Base-by-base conservation (phyloP, 768 basidiomycete genomes). In the Calocera cornea region DNA sequence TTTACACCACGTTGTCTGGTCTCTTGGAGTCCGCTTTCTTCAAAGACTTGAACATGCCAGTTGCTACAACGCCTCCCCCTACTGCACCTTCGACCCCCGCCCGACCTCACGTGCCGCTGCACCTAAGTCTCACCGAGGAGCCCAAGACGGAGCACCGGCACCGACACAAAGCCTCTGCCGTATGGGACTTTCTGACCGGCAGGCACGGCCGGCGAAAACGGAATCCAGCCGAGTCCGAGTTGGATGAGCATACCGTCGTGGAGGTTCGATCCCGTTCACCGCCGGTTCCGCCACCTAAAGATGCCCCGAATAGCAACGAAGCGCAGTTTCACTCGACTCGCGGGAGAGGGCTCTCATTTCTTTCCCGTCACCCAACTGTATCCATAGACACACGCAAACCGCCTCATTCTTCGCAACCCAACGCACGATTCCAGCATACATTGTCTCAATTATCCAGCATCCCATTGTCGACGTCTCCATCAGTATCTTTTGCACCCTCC, bases 1-100 rank as follows among this genome's bases (percentile, higher is more conserved):
- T 84, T 17, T 87, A 84, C 72, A 72, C 80, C 10, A 83, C 85
- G 70, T 78, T 86, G 1, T 84, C 85, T 1, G 78, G 86, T 36
- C 68, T 85, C 2, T 81, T 88, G 17, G 87, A 88, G 71, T 85
- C 87, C 72, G 79, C 82, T 40, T 73, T 87, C 2, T 78, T 87
- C 33, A 66, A 76, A 2, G 79, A 85, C 73, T 84, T 81, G 0
- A 75, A 80, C 64, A 79, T 86, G n/a, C 73, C 75, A 7, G 74
- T 87, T 36, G 5, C 44, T 3, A 47, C 3, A 19, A 47, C 44
- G 7, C 44, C 44, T 3, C 44, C 44, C 5, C 44, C 44, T 5
- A 19, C 44, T 47, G 36, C 36, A 38, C 44, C 44, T 47, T 19
- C 44, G 24, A 47, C 44, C 5, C 24, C 44, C 19, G 7, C 5